Conservation (phyloP, 768 basidiomycete species). For the Trametes meyenii region DNA sequence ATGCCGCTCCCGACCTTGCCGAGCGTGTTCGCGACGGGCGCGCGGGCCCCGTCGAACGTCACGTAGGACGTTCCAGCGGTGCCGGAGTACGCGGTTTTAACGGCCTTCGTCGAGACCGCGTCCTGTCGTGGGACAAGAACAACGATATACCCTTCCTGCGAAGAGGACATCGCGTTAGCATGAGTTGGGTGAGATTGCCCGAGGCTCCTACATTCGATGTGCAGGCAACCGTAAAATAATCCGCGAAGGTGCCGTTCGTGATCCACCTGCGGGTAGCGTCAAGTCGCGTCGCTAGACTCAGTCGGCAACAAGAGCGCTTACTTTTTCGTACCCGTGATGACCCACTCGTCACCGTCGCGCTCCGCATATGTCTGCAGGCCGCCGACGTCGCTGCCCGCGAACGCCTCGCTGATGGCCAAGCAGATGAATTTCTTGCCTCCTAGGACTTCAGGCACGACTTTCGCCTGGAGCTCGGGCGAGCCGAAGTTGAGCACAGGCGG, state of each 20-base stretch:
- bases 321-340: slow-evolving; percentile 95
- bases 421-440: slow-evolving; percentile 84
- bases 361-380: slow-evolving; percentile 86
- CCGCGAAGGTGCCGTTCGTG: slow-evolving; percentile 83
- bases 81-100: slow-evolving; percentile 92
- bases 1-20: slow-evolving; percentile 85
- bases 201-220: slow-evolving; percentile 56
- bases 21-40: slow-evolving; percentile 86
- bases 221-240: slow-evolving; percentile 84
- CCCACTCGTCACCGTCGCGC: slow-evolving; percentile 83
- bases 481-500: slow-evolving; percentile 91
- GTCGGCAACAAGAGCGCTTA: slow-evolving; percentile 33
- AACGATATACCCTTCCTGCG: slow-evolving; percentile 71
- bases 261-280: slow-evolving; percentile 65
- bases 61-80: slow-evolving; percentile 91
- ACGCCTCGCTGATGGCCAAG: slow-evolving; percentile 92
- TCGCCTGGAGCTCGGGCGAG: slow-evolving; percentile 66
- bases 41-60: slow-evolving; percentile 77
- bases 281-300: too few species aligned
- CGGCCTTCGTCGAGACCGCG: slow-evolving; percentile 79
- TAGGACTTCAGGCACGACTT: slow-evolving; percentile 74
- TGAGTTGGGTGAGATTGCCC: slow-evolving; percentile 2
- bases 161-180: background rate
- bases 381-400: slow-evolving; percentile 85
- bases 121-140: slow-evolving; percentile 74